A percentile compares a stretch with the other conserved stretches of the same genome.
phyloP scores from a whole-genome alignment of 306 rosid species.

The Trifolium pratense region DNA sequence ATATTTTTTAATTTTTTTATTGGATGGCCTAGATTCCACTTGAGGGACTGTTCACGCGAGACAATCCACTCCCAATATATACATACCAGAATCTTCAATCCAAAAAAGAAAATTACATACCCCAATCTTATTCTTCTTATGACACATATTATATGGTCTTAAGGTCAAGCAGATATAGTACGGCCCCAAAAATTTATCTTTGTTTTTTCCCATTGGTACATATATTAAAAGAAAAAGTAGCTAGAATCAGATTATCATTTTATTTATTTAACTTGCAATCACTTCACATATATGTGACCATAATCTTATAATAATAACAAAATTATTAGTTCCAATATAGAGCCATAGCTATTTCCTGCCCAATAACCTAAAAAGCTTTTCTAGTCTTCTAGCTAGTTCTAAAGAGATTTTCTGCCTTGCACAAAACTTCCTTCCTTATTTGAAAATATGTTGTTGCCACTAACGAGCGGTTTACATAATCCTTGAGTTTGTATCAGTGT shows the following conservation, averaged over 20 bases:
- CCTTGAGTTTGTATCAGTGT: no score
- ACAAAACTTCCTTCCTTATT: no score
- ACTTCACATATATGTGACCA: conserved; percentile 30
- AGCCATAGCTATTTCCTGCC: no score
- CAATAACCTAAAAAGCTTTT: no score
- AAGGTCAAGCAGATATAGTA: conserved; percentile 30
- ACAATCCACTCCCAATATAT: no score
- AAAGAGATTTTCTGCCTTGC: no score
- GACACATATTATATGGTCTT: conserved; percentile 9
- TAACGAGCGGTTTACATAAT: no score
- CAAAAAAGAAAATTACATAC: neutral
- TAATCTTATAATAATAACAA: neutral
- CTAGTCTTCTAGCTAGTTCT: no score
- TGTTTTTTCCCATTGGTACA: neutral
- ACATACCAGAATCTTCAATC: neutral
- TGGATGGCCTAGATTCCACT: no score
- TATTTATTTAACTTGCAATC: conserved; percentile 34
- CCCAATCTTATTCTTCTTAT: neutral
- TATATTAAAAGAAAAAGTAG: neutral
- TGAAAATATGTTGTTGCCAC: no score
- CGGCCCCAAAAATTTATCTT: neutral
- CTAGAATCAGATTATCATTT: neutral
- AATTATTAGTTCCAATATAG: neutral
- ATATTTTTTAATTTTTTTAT: no score
- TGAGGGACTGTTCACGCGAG: no score